phyloP scores from a whole-genome alignment of 352 stramenopile species.

The Phytopythium montanum region DNA sequence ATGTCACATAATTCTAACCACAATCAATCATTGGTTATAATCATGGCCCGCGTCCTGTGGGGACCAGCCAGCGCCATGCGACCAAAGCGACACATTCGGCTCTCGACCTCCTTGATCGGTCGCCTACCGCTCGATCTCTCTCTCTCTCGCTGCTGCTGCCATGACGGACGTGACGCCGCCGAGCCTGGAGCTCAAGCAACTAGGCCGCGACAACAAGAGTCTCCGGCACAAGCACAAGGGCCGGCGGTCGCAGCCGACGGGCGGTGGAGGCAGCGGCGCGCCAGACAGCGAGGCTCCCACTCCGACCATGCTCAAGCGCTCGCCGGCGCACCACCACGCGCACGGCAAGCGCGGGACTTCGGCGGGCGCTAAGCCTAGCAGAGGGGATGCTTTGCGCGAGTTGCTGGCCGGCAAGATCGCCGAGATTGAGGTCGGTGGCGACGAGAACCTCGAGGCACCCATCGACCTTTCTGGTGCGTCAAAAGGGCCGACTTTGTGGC shows the following conservation, averaged over 20 bases:
- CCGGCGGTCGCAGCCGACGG: constrained; percentile 33
- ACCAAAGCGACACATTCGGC: not conserved
- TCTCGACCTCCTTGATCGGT: not conserved
- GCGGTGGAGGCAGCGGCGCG: constrained; percentile 5
- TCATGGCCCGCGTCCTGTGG: too few species aligned
- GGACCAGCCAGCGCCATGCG: too few species aligned
- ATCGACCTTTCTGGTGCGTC: constrained; percentile 60
- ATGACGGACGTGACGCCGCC: constrained; percentile 28
- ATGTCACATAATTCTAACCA: too few species aligned
- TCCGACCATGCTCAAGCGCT: constrained; percentile 12
- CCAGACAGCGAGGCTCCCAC: constrained; percentile 1
- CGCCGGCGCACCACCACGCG: constrained; percentile 23
- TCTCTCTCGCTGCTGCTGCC: not conserved
- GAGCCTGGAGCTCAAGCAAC: constrained; percentile 65
- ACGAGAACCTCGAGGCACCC: constrained; percentile 70
- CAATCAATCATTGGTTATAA: too few species aligned
- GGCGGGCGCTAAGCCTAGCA: constrained; percentile 12
- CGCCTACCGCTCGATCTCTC: not conserved
- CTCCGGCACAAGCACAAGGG: constrained; percentile 86
- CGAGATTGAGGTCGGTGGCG: constrained; percentile 78
- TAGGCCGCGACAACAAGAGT: constrained; percentile 48
- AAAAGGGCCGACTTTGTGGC: too few species aligned
- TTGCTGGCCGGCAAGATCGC: constrained; percentile 82
- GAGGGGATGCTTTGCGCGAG: constrained; percentile 68
- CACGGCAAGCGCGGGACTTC: constrained; percentile 15